These are phyloP conservation scores for Dryas drummondii DNA, from an alignment of 306 rosid genomes.

Conservation along the genomic window DNA sequence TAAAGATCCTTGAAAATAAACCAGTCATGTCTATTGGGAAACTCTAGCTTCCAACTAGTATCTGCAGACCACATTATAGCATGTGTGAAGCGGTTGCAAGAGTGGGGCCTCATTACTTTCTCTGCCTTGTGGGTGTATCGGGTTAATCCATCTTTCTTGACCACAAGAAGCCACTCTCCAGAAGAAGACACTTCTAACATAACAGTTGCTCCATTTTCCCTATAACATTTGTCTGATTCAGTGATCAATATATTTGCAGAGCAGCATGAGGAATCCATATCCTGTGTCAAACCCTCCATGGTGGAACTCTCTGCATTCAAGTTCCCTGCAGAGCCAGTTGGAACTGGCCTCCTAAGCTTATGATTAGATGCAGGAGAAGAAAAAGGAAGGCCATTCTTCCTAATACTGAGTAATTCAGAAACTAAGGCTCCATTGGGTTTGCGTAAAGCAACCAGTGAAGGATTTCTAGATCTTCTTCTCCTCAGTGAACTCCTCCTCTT, in stretches of 20 bases:
- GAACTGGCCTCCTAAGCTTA: constrained; percentile 39
- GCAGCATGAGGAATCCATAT: constrained; percentile 42
- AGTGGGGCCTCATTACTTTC: constrained; percentile 50
- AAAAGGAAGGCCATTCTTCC: constrained; percentile 36
- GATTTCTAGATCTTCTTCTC: constrained; percentile 52
- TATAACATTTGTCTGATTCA: constrained; percentile 57
- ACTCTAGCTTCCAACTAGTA: constrained; percentile 69
- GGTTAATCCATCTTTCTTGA: constrained; percentile 62
- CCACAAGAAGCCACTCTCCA: constrained; percentile 56
- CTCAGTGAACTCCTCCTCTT: constrained; percentile 58
- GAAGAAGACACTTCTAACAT: constrained; percentile 47
- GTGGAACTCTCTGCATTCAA: constrained; percentile 38
- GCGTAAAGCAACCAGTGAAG: constrained; percentile 31
- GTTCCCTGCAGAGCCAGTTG: constrained; percentile 20
- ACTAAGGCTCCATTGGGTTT: constrained; percentile 36
- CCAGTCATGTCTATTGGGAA: constrained; percentile 59
- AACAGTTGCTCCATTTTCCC: constrained; percentile 49
- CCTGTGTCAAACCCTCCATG: constrained; percentile 16
- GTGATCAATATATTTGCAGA: constrained; percentile 52
- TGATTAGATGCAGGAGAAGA: constrained; percentile 32
- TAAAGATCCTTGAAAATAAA: constrained; percentile 61
- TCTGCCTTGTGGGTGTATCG: constrained; percentile 57
- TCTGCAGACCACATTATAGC: constrained; percentile 36
- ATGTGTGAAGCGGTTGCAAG: constrained; percentile 56
- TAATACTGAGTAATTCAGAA: constrained; percentile 38